Evolutionary conservation across 495 filamentous ascomycete species (phyloP), one percentile per base, ranked within the genome.

Genomic region (Penicillium simplicissimum): DNA sequence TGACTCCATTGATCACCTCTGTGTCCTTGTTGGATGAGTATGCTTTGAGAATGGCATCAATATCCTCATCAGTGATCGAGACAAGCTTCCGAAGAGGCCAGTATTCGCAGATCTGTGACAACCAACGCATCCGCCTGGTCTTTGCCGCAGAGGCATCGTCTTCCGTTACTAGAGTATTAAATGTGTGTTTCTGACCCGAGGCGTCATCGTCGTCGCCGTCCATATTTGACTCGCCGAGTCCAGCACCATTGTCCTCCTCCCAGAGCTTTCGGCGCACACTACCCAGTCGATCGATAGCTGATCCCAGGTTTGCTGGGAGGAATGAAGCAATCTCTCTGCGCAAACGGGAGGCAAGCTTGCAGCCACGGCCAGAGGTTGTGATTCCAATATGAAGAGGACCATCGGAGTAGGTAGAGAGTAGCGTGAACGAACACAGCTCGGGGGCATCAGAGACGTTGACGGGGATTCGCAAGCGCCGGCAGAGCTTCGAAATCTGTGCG

Each of bases 21-120:
- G 62, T 36, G 65, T 68, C 63, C 64, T 66, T 61, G 66, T 72
- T 67, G 47, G 71, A 59, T 15, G 72, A 71, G 48, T 97, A 97
- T 8, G 87, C 84, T 60, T 82, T 74, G 9, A 97, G 79, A 17
- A 97, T 84, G 19, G 76, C 69, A 8, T 90, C 83, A 6, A 97
- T 88, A 68, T 97, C 94, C 15, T 76, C 82, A 68, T 97, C 91
- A 13, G 84, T 86, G 55, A 98, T 87, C 31, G 81, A 79, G 8
- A 92, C 92, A 3, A 98, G 83, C 17, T 90, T 86, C 47, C 85
- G 85, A 21, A 98, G 80, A 1, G 95, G 93, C 96, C 96, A 98
- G 75, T 98, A 98, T 79, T 98, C 95, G 81, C 96, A 98, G 17
- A 98, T 93, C 71, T 98, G 95, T 17, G 88, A 85, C 3, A 98